Evolutionary conservation across 257 asterid species (phyloP).

Genomic region (Nicotiana noctiflora): DNA sequence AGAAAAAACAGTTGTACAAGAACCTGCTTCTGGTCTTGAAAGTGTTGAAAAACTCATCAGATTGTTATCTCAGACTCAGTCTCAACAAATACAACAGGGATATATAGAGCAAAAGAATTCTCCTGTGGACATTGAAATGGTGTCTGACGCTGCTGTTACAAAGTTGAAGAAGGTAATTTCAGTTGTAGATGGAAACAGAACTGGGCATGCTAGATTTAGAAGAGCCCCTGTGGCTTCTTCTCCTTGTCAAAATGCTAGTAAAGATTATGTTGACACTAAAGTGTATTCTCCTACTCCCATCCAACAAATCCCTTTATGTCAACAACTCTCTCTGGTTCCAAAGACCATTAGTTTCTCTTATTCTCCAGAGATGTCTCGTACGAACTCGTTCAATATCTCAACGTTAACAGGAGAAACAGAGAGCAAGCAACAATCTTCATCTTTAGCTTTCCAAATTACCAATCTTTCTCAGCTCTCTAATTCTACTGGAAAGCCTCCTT

Average conservation of each 20-base stretch:
- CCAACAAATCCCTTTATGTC: constrained; percentile 49
- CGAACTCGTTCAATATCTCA: constrained; percentile 43
- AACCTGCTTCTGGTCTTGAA: constrained; percentile 65
- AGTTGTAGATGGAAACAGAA: constrained; percentile 55
- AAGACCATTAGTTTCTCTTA: constrained; percentile 60
- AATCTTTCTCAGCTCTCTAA: constrained; percentile 40
- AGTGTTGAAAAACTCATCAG: constrained; percentile 63
- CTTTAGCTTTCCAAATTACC: constrained; percentile 46
- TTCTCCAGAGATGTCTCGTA: constrained; percentile 43
- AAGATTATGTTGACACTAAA: constrained; percentile 14
- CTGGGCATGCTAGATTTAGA: constrained; percentile 95
- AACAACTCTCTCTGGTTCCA: constrained; percentile 19
- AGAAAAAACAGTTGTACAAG: constrained; percentile 44
- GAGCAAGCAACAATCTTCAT: constrained; percentile 26
- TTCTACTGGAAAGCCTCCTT: constrained; percentile 69
- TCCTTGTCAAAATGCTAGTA: constrained; percentile 13
- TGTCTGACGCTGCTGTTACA: constrained; percentile 56
- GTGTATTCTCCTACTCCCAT: constrained; percentile 85
- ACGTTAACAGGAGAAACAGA: constrained; percentile 51
- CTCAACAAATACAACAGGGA: constrained; percentile 18
- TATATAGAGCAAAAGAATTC: constrained; percentile 6
- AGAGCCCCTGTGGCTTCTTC: constrained; percentile 40
- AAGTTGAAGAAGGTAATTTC: constrained; percentile 58
- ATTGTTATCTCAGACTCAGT: constrained; percentile 29
- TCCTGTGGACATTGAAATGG: constrained; percentile 19